Base-by-base conservation (phyloP, 768 basidiomycete genomes). In the Boletus sp. region DNA sequence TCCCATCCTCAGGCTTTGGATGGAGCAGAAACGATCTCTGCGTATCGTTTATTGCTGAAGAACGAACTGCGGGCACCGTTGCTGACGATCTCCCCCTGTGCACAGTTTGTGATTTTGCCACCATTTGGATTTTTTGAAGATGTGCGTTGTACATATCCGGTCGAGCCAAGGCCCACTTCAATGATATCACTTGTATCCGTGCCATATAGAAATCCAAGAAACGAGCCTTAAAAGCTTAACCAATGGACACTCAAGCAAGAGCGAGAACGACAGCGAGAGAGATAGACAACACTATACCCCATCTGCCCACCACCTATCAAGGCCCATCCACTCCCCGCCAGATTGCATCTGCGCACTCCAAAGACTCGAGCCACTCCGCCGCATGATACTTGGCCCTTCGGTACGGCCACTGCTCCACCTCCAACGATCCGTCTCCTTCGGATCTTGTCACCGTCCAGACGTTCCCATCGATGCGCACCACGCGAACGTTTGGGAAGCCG, bases 361-460 rank as follows among this genome's bases (percentile, higher is more conserved):
- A 66, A 75, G 83, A 83, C 64, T 85, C 83, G 23, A 88, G 71
- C 84, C 84, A 86, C 60, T 86, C 83, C 17, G 67, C 69, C 4
- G 76, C 74, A 55, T 83, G 79, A 58, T 81, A 82, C 57, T 72
- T 68, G 21, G 74, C 78, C 35, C 82, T 72, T 55, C 78, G 68
- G 53, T 76, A 77, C 5, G 84, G 77, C 81, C 84, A 87, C 52
- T 77, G 77, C 48, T 81, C 82, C 32, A 83, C 63, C 54, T 80
- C 77, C 25, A 75, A 53, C 37, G 59, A 44, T 2, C 70, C 76
- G 30, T 72, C 71, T 19, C 55, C 66, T 15, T 15, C 49, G 1
- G 51, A 55, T 34, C 62, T 51, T n/a, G 61, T 57, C 9, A 86
- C 80, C 5, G 79, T 83, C 75, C 79, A 87, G 55, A 84, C 79